Conservation (phyloP, 306 rosid species). For the Citrullus amarus region DNA sequence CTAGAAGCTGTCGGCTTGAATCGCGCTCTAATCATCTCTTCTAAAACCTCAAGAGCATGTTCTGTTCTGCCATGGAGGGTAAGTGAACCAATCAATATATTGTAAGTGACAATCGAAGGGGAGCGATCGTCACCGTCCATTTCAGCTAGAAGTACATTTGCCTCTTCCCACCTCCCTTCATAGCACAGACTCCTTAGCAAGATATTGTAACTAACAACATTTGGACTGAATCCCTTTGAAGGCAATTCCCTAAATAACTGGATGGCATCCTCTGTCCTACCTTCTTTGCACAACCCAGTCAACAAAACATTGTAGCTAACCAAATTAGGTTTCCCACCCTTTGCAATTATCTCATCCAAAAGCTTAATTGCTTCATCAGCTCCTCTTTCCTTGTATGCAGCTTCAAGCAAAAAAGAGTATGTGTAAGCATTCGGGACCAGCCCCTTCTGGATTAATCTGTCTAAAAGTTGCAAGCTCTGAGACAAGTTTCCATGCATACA, state of each 20-base stretch:
- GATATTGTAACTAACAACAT: conserved; percentile 85
- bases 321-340: conserved; percentile 73
- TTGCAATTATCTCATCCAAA: conserved; percentile 60
- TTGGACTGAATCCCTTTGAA: conserved; percentile 55
- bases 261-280: conserved; percentile 75
- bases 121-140: conserved; percentile 49
- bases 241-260: conserved; percentile 59
- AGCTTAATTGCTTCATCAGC: conserved; percentile 63
- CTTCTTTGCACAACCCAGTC: conserved; percentile 87
- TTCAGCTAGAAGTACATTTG: conserved; percentile 56
- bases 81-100: conserved; percentile 69
- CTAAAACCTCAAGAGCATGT: conserved; percentile 70
- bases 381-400: conserved; percentile 83
- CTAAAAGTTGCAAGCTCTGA: conserved; percentile 61
- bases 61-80: conserved; percentile 53
- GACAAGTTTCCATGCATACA: conserved; percentile 63
- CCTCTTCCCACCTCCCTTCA: conserved; percentile 82
- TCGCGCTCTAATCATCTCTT: conserved; percentile 52
- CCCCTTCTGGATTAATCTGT: conserved; percentile 56
- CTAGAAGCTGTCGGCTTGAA: conserved; percentile 62
- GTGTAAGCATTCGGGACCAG: conserved; percentile 73
- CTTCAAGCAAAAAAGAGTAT: conserved; percentile 64
- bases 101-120: conserved; percentile 68
- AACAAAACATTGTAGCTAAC: conserved; percentile 77
- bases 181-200: conserved; percentile 54